Percentiles rank a stretch among this genome's conserved stretches.
phyloP scores from a whole-genome alignment of 345 rosid species.

The Gossypioides kirkii region DNA sequence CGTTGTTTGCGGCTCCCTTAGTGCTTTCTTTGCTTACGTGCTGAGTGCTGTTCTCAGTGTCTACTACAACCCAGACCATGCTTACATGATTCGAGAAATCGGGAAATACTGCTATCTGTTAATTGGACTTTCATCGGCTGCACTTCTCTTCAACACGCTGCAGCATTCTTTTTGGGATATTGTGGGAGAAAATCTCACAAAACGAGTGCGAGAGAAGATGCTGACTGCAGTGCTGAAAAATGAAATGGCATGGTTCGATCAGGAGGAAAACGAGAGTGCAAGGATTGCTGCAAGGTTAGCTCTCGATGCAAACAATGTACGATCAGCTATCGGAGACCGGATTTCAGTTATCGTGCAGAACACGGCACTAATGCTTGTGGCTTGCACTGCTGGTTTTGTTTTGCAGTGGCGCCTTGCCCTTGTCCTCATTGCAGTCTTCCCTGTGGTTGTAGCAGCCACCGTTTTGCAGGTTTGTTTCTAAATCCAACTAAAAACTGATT shows the following conservation, averaged over 20 bases:
- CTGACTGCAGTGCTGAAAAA: constrained; percentile 78
- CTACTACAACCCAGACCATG: constrained; percentile 81
- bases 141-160: constrained; percentile 82
- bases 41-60: constrained; percentile 89
- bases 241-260: constrained; percentile 99
- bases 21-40: constrained; percentile 94
- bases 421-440: constrained; percentile 88
- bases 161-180: constrained; percentile 99
- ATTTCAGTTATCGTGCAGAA: constrained; percentile 95
- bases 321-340: constrained; percentile 97
- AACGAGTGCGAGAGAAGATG: constrained; percentile 95
- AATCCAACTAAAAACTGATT: neutral
- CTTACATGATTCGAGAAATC: constrained; percentile 79
- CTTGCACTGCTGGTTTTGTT: constrained; percentile 96
- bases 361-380: constrained; percentile 88
- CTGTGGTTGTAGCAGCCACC: constrained; percentile 96
- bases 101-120: constrained; percentile 83
- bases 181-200: constrained; percentile 95
- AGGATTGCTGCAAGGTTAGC: constrained; percentile 86
- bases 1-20: constrained; percentile 79
- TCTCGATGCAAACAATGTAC: constrained; percentile 94
- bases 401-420: constrained; percentile 99
- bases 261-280: constrained; percentile 94
- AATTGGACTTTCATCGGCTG: constrained; percentile 93
- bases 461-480: constrained; percentile 75